These are phyloP conservation scores for Eucalyptus camaldulensis DNA, from an alignment of 345 rosid species.

Conservation along the genomic window DNA sequence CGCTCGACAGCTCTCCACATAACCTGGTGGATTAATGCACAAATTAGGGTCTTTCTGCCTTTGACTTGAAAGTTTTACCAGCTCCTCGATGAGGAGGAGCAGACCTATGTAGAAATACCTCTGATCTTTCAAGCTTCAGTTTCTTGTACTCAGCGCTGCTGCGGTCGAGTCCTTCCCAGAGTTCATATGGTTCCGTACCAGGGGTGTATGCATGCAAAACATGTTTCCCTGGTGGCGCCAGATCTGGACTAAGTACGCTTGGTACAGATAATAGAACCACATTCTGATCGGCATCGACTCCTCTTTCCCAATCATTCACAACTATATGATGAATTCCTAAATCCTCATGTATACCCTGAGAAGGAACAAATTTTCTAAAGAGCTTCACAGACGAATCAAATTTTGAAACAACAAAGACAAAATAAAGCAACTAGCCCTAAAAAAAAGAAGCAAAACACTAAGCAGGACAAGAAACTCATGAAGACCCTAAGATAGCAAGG, in stretches of 20 bases:
- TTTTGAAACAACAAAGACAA: not conserved
- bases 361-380: not conserved
- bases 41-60: not conserved
- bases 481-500: not conserved
- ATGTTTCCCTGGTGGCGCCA: slow-evolving; percentile 87
- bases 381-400: not conserved
- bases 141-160: slow-evolving; percentile 59
- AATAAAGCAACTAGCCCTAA: not conserved
- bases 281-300: slow-evolving; percentile 91
- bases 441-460: not conserved
- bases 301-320: slow-evolving; percentile 82
- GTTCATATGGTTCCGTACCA: slow-evolving; percentile 73
- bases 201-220: slow-evolving; percentile 78
- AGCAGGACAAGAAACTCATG: not conserved
- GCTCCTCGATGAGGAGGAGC: not conserved
- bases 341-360: slow-evolving; percentile 55
- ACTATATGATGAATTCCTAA: slow-evolving; percentile 91
- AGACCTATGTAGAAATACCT: slow-evolving; percentile 23
- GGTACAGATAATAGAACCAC: slow-evolving; percentile 86
- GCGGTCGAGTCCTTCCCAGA: slow-evolving; percentile 83
- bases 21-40: slow-evolving; percentile 25
- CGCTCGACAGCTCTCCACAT: slow-evolving; percentile 90
- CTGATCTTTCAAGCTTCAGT: slow-evolving; percentile 77
- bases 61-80: not conserved
- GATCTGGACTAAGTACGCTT: slow-evolving; percentile 59